Base-by-base conservation (phyloP, 1,139 yeast species). In the Eremothecium sinecaudum region DNA sequence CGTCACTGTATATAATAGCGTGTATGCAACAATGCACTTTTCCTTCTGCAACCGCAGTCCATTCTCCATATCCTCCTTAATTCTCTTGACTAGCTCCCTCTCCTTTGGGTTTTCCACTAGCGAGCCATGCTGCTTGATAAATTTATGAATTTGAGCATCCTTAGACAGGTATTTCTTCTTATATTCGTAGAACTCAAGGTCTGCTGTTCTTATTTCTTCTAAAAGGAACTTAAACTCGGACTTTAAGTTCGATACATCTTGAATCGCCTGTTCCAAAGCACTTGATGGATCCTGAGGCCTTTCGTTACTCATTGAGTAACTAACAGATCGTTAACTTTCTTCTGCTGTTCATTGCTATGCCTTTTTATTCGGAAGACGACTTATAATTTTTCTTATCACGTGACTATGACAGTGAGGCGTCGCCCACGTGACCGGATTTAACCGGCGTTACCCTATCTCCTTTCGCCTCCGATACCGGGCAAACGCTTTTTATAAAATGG, bases 241-340 rank as follows among this genome's bases (percentile, higher is more conserved):
- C n/a, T 96, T 96, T 27, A 90, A 67, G 51, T 87, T 90, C 18
- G 90, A 75, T 36, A 90, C 61, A 50, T 79, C 84, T 46, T 78
- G 80, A 4, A 79, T 73, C 44, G 77, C 77, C 50, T 79, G 81
- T 46, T 79, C 90, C 25, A 79, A 59, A n/a, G 78, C 73, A 4
- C 80, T 68, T 9, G 86, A 80, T 4, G 87, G 80, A 53, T 79
- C 90, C 82, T 77, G 77, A 5, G 35, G 36, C 14, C 39, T 32
- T 18, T 34, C 26, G 20, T n/a, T 21, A 9, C 15, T 16, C 10
- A 27, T 27, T 18, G 14, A 14, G n/a, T 16, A n/a, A n/a, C 28
- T 24, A 24, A 8, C 21, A n/a, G n/a, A n/a, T n/a, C n/a, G n/a
- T n/a, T n/a, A n/a, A n/a, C n/a, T n/a, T n/a, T n/a, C n/a, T n/a